phyloP scores from a whole-genome alignment of 2,329 filamentous ascomycete genomes.

The Penicillium frequentans region DNA sequence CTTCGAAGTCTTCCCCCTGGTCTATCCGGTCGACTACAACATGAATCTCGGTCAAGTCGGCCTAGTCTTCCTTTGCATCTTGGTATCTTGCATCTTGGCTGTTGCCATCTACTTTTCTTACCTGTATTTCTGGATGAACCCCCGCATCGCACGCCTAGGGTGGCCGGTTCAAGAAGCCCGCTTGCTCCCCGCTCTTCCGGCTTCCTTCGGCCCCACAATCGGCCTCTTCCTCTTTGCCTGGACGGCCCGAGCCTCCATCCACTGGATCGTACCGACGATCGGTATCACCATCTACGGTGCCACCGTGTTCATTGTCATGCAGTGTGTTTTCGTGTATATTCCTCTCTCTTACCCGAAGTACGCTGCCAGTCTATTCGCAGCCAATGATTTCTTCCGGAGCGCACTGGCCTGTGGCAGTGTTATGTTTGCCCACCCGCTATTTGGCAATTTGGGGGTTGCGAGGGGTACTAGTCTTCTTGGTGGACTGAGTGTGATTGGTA shows the following conservation, averaged over 20 bases:
- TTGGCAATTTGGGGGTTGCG: slow-evolving; percentile 34
- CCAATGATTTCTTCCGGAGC: slow-evolving; percentile 36
- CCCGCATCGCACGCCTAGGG: slow-evolving; percentile 51
- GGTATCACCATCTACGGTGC: slow-evolving; percentile 43
- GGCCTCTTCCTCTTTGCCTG: slow-evolving; percentile 58
- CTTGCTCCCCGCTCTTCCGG: slow-evolving; percentile 55
- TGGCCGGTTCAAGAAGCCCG: slow-evolving; percentile 56
- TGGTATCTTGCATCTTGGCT: slow-evolving; percentile 58
- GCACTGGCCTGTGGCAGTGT: slow-evolving; percentile 25
- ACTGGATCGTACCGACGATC: slow-evolving; percentile 40
- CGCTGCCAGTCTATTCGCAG: slow-evolving; percentile 36
- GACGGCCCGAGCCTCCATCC: slow-evolving; percentile 28
- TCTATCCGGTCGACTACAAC: slow-evolving; percentile 60
- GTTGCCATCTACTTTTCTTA: slow-evolving; percentile 53
- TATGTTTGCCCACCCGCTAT: slow-evolving; percentile 36
- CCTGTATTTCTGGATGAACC: slow-evolving; percentile 54
- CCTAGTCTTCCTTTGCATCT: slow-evolving; percentile 61
- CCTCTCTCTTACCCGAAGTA: slow-evolving; percentile 35
- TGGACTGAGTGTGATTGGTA: slow-evolving; percentile 38
- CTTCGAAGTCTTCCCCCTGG: slow-evolving; percentile 67
- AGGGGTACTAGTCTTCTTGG: slow-evolving; percentile 35
- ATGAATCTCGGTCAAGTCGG: slow-evolving; percentile 61
- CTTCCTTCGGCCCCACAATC: slow-evolving; percentile 55
- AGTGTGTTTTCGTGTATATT: slow-evolving; percentile 46
- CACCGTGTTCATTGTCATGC: slow-evolving; percentile 41